phyloP scores from a whole-genome alignment of 2,329 filamentous ascomycete genomes.

The Fusarium kyushuense region DNA sequence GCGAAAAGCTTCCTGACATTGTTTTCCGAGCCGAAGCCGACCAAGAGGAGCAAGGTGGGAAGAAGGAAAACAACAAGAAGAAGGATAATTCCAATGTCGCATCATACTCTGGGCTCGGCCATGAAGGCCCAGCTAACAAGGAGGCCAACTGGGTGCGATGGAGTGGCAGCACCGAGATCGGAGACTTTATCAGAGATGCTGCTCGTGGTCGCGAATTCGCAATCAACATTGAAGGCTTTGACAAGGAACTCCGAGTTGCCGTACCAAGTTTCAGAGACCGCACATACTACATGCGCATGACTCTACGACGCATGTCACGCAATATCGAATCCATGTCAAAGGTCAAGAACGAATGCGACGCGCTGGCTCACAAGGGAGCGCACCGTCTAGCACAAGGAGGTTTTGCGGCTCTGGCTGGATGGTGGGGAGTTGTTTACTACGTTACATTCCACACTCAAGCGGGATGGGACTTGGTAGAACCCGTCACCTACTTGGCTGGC shows the following conservation, averaged over 20 bases:
- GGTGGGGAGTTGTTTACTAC: slow-evolving; percentile 87
- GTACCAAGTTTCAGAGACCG: slow-evolving; percentile 91
- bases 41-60: slow-evolving; percentile 62
- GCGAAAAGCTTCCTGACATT: slow-evolving; percentile 78
- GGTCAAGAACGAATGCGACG: slow-evolving; percentile 85
- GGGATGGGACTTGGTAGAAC: slow-evolving; percentile 93
- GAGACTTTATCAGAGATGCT: slow-evolving; percentile 93
- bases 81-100: slow-evolving; percentile 64
- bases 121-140: slow-evolving; percentile 62
- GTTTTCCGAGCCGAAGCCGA: slow-evolving; percentile 84
- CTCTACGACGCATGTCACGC: slow-evolving; percentile 77
- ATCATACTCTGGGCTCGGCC: slow-evolving; percentile 77
- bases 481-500: slow-evolving; percentile 90
- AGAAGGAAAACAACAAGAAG: slow-evolving; percentile 52
- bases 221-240: slow-evolving; percentile 80
- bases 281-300: slow-evolving; percentile 87
- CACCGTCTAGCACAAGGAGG: slow-evolving; percentile 84
- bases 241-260: slow-evolving; percentile 75
- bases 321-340: slow-evolving; percentile 76
- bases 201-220: slow-evolving; percentile 86
- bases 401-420: slow-evolving; percentile 77
- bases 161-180: slow-evolving; percentile 89
- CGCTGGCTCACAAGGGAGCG: slow-evolving; percentile 79
- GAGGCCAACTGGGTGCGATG: slow-evolving; percentile 79
- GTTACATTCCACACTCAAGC: slow-evolving; percentile 77